Evolutionary conservation across 768 basidiomycete genomes (phyloP), one percentile per base, ranked within the genome.

Genomic region (Lentinula lateritia): DNA sequence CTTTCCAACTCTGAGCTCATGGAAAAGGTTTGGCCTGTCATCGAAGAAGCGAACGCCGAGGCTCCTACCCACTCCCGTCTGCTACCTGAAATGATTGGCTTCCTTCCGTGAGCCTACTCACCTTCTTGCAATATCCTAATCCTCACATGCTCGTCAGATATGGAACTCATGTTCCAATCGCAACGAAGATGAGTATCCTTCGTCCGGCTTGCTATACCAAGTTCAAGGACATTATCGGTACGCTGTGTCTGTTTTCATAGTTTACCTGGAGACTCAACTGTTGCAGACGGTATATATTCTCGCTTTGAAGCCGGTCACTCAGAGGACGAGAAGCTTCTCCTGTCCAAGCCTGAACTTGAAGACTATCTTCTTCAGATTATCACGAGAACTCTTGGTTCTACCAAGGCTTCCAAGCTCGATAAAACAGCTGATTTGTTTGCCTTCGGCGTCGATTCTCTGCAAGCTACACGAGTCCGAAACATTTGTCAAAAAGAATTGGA

Each of bases 31-130:
- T 73, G 74, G 69, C 77, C 83, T 5, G 77, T 78, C 9, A 67
- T 85, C 60, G 78, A 78, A 13, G 70, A 76, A n/a, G 83, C 83
- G 36, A 86, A 85, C 64, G 70, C 71, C 0, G 69, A 75, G 1
- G 82, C 84, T 4, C 84, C 84, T 0, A 75, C 77, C 1, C 84
- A 85, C 63, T 83, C 83, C 1, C 74, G 79, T 15, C 72, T 86
- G 20, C 69, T 78, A 0, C 75, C 76, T 0, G 84, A 86, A 62
- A 79, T 81, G 67, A 68, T 86, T 28, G 76, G 77, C 16, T 72
- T 84, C 60, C 70, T 86, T 8, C 80, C 81, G 23, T 71, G 62
- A 74, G 70, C 32, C 38, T n/a, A 42, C 20, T 38, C 34, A n/a
- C 34, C 34, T 35, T 35, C 12, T n/a, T 15, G 32, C 46, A 18